Percentiles rank a stretch among this genome's conserved stretches.
These are phyloP conservation scores for Dendrobium nobile DNA, from an alignment of 106 monocot species.

Conservation along the genomic window DNA sequence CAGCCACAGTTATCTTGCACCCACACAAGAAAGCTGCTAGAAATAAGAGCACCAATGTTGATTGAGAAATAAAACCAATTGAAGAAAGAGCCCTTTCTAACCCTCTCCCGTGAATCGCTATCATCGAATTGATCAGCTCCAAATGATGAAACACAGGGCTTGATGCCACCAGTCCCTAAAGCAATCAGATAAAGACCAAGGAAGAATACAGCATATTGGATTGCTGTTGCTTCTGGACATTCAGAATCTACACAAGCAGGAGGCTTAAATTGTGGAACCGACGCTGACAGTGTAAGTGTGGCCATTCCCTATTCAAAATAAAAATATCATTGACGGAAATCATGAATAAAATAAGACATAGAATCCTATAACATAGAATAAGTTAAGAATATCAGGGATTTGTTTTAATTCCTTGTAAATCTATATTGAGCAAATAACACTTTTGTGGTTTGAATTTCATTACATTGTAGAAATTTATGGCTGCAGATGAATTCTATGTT, in stretches of 20 bases:
- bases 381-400: too few species aligned
- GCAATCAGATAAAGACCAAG: conserved; percentile 79
- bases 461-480: not conserved
- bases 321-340: not conserved
- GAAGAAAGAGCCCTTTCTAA: conserved; percentile 83
- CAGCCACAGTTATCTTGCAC: conserved; percentile 92
- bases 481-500: not conserved
- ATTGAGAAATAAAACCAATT: conserved; percentile 97
- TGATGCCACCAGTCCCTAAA: conserved; percentile 88
- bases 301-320: conserved; percentile 56
- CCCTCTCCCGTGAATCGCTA: conserved; percentile 58
- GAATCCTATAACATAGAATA: not conserved
- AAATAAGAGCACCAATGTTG: conserved; percentile 79
- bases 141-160: conserved; percentile 91
- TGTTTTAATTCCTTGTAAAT: too few species aligned
- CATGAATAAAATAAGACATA: not conserved
- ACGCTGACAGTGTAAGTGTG: conserved; percentile 70
- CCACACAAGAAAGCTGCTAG: conserved; percentile 83
- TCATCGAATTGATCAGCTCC: conserved; percentile 98
- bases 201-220: conserved; percentile 68
- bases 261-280: conserved; percentile 62
- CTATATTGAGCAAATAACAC: not conserved
- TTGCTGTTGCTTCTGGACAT: conserved; percentile 48
- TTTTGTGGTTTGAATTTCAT: not conserved
- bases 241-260: conserved; percentile 38